Percentiles rank a stretch among this genome's conserved stretches.
Evolutionary conservation across 1,284 basidiomycete species (phyloP).

Genomic region (Phylloporus gajari): DNA sequence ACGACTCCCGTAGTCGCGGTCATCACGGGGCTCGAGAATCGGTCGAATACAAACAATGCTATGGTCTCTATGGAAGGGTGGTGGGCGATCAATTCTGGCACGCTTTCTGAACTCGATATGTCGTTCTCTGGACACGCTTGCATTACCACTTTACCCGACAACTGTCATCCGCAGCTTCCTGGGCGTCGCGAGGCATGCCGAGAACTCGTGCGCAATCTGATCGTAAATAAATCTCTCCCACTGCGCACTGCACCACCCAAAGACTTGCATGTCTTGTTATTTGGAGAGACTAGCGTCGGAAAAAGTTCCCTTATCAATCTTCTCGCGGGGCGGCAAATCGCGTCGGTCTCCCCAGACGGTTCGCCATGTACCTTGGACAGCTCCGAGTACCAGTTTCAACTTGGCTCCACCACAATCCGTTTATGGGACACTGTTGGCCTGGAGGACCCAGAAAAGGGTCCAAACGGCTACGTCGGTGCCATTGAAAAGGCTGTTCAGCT

Average conservation of each 20-base stretch:
- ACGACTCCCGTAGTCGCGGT: constrained; percentile 41
- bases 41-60: constrained; percentile 20
- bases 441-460: constrained; percentile 38
- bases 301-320: constrained; percentile 47
- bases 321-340: constrained; percentile 39
- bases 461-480: constrained; percentile 34
- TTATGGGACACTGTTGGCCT: constrained; percentile 46
- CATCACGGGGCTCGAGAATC: constrained; percentile 45
- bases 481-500: constrained; percentile 44
- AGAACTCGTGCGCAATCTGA: constrained; percentile 31
- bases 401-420: constrained; percentile 33
- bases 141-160: constrained; percentile 38
- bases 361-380: constrained; percentile 39
- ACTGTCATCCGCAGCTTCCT: constrained; percentile 30
- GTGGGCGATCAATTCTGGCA: constrained; percentile 37
- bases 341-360: constrained; percentile 38
- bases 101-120: constrained; percentile 27
- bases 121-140: constrained; percentile 36
- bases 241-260: constrained; percentile 33
- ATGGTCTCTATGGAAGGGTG: constrained; percentile 42
- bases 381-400: constrained; percentile 36
- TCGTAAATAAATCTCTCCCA: constrained; percentile 25
- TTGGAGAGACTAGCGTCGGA: constrained; percentile 47
- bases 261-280: constrained; percentile 41
- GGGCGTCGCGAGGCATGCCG: constrained; percentile 33